A percentile compares a stretch with the other conserved stretches of the same genome.
phyloP scores from a whole-genome alignment of 2,329 filamentous ascomycete genomes.

The Bisporella sp. region DNA sequence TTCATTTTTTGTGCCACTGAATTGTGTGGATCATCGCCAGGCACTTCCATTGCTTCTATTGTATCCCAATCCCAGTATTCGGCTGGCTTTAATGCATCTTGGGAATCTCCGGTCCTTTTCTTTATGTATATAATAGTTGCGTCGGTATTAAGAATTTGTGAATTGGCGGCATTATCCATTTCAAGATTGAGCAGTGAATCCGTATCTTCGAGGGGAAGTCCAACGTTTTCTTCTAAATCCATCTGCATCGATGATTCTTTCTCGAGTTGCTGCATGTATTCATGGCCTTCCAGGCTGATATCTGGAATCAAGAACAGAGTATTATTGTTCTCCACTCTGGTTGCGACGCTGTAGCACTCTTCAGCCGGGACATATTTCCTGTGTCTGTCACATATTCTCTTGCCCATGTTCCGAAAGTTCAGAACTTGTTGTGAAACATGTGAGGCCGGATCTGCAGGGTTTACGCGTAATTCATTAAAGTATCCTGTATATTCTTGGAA shows the following conservation, averaged over 20 bases:
- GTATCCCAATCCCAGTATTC: conserved; percentile 2
- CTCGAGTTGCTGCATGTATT: background rate
- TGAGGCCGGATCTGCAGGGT: conserved; percentile 3
- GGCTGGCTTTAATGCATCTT: conserved; percentile 6
- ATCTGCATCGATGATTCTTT: background rate
- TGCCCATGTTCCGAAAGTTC: conserved; percentile 3
- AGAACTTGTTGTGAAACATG: conserved; percentile 7
- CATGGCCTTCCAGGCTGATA: conserved; percentile 4
- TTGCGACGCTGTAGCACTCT: conserved; percentile 7
- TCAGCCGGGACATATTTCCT: conserved; percentile 8
- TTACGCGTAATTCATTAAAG: background rate
- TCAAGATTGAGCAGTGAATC: conserved; percentile 3
- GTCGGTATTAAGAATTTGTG: conserved; percentile 8
- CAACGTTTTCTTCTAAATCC: conserved; percentile 2
- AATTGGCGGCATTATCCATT: conserved; percentile 6
- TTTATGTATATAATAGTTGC: conserved; percentile 8
- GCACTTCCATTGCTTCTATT: conserved; percentile 5
- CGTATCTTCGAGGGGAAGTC: background rate
- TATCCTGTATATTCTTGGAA: background rate
- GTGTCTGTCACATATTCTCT: conserved; percentile 9
- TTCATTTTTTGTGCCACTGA: conserved; percentile 4
- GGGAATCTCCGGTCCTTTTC: conserved; percentile 3
- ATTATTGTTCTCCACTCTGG: conserved; percentile 8
- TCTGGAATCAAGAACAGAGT: conserved; percentile 12
- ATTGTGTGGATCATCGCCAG: conserved; percentile 5